These are phyloP conservation scores for Wickerhamiella lipophila DNA, from an alignment of 805 yeast species.

Conservation along the genomic window DNA sequence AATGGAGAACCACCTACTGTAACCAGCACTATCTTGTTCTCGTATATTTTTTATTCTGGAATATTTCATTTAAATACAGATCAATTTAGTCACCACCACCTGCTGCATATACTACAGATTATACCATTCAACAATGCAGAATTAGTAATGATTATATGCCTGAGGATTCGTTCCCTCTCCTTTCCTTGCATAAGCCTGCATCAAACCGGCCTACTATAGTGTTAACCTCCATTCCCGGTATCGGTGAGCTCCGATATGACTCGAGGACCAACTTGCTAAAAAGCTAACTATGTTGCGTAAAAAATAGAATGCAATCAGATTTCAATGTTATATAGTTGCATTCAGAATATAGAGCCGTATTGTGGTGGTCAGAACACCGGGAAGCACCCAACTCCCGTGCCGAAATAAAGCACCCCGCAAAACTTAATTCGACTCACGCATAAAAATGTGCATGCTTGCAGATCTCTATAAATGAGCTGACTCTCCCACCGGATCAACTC, in stretches of 20 bases:
- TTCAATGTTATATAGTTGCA: background rate
- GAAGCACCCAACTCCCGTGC: background rate
- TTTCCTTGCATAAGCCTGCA: background rate
- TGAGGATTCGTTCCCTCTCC: background rate
- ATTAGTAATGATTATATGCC: no score
- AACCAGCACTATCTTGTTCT: no score
- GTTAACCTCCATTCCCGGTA: background rate
- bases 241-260: background rate
- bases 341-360: background rate
- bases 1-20: no score
- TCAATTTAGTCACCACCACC: no score
- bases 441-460: background rate
- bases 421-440: background rate
- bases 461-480: background rate
- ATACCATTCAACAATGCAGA: no score
- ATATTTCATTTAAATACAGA: no score
- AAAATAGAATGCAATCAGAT: background rate
- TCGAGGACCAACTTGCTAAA: background rate
- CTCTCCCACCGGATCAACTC: background rate
- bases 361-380: background rate
- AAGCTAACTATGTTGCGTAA: background rate
- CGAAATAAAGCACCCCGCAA: constrained; percentile 5
- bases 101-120: no score
- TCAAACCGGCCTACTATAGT: background rate
- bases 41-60: no score